These are phyloP conservation scores for Macaranga tanarius DNA, from an alignment of 441 rosid species.

Conservation along the genomic window DNA sequence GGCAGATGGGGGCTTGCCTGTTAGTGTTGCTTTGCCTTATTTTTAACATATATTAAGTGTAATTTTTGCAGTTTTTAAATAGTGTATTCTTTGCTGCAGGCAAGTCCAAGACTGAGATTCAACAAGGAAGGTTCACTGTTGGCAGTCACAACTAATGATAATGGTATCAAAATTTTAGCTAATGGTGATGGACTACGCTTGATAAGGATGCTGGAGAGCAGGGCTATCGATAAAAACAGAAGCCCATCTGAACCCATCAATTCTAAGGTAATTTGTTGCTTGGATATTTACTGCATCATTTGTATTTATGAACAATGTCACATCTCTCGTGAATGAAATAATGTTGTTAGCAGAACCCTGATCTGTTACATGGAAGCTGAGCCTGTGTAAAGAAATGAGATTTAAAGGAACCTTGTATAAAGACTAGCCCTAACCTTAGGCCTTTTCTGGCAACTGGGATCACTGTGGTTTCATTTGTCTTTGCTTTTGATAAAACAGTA, in stretches of 20 bases:
- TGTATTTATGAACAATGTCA: not conserved
- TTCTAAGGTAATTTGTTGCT: conserved; percentile 43
- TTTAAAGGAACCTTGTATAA: not conserved
- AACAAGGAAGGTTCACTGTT: conserved; percentile 80
- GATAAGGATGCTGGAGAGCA: conserved; percentile 50
- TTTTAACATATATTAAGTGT: not conserved
- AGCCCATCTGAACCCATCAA: conserved; percentile 41
- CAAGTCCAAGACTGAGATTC: conserved; percentile 67
- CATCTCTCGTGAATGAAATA: conserved; percentile 4
- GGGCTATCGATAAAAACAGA: conserved; percentile 46
- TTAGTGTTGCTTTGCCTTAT: conserved; percentile 30
- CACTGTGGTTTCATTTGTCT: not conserved
- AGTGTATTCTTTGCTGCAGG: conserved; percentile 45
- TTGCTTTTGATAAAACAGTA: not conserved
- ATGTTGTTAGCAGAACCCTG: not conserved
- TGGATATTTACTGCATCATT: not conserved
- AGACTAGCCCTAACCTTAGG: not conserved
- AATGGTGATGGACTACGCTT: conserved; percentile 52
- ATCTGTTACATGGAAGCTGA: not conserved
- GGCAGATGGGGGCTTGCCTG: conserved; percentile 79
- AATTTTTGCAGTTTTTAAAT: conserved; percentile 12
- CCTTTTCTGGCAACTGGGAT: not conserved
- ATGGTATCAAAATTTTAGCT: conserved; percentile 66
- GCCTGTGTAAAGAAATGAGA: not conserved
- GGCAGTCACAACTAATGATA: conserved; percentile 66